These are phyloP conservation scores for Pythium plurisporium DNA, from an alignment of 352 stramenopile genomes.

Conservation along the genomic window DNA sequence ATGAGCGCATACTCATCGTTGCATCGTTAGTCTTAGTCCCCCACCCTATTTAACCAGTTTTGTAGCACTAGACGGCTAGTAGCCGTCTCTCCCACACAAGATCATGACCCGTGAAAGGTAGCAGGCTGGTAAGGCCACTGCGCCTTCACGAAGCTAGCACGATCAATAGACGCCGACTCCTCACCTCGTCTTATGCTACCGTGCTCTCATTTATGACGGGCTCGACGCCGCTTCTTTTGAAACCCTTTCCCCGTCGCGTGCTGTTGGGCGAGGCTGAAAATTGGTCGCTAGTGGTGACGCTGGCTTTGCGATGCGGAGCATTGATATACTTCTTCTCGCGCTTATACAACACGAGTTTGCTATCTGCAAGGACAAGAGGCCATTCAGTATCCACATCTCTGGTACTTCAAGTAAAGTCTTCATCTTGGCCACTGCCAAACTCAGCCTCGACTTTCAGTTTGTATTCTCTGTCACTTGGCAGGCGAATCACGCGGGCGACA, in stretches of 20 bases:
- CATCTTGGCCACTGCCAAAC: too few species aligned
- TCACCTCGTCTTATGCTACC: too few species aligned
- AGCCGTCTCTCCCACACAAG: background rate
- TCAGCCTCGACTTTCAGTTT: too few species aligned
- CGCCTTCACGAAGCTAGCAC: background rate
- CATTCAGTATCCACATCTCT: background rate
- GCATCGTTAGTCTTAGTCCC: conserved; percentile 13
- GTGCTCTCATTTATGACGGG: background rate
- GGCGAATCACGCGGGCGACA: background rate
- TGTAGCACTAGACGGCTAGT: conserved; percentile 24
- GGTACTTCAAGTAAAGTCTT: background rate
- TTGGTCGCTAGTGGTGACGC: conserved; percentile 17
- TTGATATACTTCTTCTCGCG: conserved; percentile 21
- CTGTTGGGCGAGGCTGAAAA: conserved; percentile 13
- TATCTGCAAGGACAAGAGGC: conserved; percentile 4
- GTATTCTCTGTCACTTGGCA: too few species aligned
- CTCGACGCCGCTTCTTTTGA: conserved; percentile 2
- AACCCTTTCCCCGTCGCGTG: conserved; percentile 1
- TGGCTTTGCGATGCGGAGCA: conserved; percentile 14
- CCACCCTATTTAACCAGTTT: conserved; percentile 23
- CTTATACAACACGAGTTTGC: conserved; percentile 12
- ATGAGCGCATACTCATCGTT: conserved; percentile 7
- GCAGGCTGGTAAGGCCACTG: conserved; percentile 5
- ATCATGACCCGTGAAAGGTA: background rate
- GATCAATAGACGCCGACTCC: conserved; percentile 8